Conservation (phyloP, 2,329 filamentous ascomycete species). For the Rhynchosporium secalis region DNA sequence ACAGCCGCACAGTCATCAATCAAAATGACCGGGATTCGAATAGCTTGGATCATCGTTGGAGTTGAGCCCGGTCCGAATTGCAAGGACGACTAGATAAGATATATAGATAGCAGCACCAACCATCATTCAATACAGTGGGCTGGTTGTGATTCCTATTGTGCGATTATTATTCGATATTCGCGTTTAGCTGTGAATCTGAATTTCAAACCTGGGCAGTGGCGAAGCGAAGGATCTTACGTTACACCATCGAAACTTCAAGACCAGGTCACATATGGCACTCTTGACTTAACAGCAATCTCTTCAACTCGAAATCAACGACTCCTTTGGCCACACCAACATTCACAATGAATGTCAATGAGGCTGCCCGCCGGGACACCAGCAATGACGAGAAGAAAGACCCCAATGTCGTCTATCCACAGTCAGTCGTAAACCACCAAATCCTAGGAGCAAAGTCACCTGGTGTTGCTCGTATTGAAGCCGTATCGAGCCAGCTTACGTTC, state of each 20-base stretch:
- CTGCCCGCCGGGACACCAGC: background rate
- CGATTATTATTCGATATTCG: no score
- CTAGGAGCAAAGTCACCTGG: slow-evolving; percentile 10
- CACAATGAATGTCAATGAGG: slow-evolving; percentile 1
- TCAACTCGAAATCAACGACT: background rate
- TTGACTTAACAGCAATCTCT: background rate
- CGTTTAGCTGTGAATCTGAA: no score
- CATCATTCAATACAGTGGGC: background rate
- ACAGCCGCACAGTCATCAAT: slow-evolving; percentile 4
- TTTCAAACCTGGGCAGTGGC: no score
- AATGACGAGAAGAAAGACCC: slow-evolving; percentile 7
- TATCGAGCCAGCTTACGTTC: slow-evolving; percentile 6
- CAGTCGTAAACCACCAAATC: background rate
- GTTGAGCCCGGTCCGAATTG: background rate
- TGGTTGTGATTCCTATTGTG: no score
- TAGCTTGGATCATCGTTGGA: background rate
- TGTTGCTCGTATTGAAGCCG: slow-evolving; percentile 12
- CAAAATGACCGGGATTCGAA: background rate
- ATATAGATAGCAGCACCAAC: background rate
- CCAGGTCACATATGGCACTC: no score
- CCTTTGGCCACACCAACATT: background rate
- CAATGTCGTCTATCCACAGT: background rate
- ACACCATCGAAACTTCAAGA: no score
- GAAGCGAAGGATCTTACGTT: no score
- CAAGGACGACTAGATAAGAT: background rate